phyloP scores from a whole-genome alignment of 768 basidiomycete species.

The Candolleomyces eurysporus region DNA sequence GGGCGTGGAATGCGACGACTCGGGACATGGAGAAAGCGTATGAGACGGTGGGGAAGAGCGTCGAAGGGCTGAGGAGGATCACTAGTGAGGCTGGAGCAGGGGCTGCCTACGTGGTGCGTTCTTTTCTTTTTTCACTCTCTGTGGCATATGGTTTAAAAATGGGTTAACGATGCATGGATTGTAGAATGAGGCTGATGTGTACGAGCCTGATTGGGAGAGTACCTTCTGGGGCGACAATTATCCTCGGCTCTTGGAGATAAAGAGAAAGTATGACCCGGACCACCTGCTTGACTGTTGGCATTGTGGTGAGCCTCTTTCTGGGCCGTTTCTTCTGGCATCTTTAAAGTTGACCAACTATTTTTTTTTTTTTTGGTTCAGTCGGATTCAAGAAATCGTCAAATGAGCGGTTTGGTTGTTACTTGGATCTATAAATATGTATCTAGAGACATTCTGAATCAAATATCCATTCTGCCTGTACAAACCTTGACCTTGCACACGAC shows the following conservation, averaged over 20 bases:
- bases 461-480: too few relatives aligned
- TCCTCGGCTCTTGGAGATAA: slow-evolving; percentile 36
- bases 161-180: background rate
- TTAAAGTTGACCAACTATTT: too few relatives aligned
- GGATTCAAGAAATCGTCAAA: too few relatives aligned
- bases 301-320: slow-evolving; percentile 31
- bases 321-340: too few relatives aligned
- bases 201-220: slow-evolving; percentile 46
- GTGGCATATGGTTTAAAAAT: background rate
- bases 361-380: too few relatives aligned
- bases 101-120: slow-evolving; percentile 41
- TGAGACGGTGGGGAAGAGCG: slow-evolving; percentile 30
- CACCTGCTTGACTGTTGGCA: slow-evolving; percentile 50
- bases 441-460: slow-evolving; percentile 33
- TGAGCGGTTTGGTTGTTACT: too few relatives aligned
- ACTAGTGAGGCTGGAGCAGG: slow-evolving; percentile 41
- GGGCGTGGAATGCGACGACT: slow-evolving; percentile 45
- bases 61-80: slow-evolving; percentile 38
- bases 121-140: background rate
- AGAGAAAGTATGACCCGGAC: slow-evolving; percentile 48
- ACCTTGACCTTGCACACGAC: slow-evolving; percentile 45
- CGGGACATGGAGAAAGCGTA: slow-evolving; percentile 34
- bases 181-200: slow-evolving; percentile 49
- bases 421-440: slow-evolving; percentile 22
- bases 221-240: slow-evolving; percentile 48